phyloP scores from a whole-genome alignment of 768 basidiomycete species.

The Tulasnella sp. region DNA sequence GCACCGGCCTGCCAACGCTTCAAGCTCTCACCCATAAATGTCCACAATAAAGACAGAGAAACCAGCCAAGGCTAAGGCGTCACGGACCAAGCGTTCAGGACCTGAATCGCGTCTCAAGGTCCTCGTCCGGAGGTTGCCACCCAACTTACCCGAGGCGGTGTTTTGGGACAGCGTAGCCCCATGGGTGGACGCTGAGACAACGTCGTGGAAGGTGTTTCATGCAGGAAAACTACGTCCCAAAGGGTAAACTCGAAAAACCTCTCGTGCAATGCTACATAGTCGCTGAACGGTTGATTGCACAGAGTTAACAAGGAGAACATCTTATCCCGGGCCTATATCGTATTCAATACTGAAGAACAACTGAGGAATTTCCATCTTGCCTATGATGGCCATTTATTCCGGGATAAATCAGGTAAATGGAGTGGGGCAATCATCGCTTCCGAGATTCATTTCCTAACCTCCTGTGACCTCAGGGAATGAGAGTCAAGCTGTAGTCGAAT shows the following conservation, averaged over 20 bases:
- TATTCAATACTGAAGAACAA: slow-evolving; percentile 68
- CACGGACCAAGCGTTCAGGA: not conserved
- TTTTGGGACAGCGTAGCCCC: slow-evolving; percentile 87
- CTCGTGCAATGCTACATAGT: not conserved
- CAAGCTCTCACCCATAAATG: not conserved
- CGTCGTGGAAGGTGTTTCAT: slow-evolving; percentile 57
- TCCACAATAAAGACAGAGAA: not conserved
- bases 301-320: slow-evolving; percentile 80
- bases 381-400: slow-evolving; percentile 87
- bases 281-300: not conserved
- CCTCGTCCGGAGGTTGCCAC: slow-evolving; percentile 78
- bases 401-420: slow-evolving; percentile 77
- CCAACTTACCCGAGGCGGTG: slow-evolving; percentile 82
- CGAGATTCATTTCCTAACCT: not conserved
- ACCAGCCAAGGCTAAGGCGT: not conserved
- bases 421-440: not conserved
- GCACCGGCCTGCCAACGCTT: not conserved
- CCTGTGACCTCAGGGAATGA: slow-evolving; percentile 57
- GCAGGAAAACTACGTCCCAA: slow-evolving; percentile 58
- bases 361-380: slow-evolving; percentile 68
- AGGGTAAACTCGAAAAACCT: slow-evolving; percentile 40
- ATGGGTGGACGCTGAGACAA: slow-evolving; percentile 75
- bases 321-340: slow-evolving; percentile 84
- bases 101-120: slow-evolving; percentile 51
- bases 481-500: slow-evolving; percentile 84